These are phyloP conservation scores for Periconia sp. DNA, from an alignment of 2,329 filamentous ascomycete genomes.

Conservation along the genomic window DNA sequence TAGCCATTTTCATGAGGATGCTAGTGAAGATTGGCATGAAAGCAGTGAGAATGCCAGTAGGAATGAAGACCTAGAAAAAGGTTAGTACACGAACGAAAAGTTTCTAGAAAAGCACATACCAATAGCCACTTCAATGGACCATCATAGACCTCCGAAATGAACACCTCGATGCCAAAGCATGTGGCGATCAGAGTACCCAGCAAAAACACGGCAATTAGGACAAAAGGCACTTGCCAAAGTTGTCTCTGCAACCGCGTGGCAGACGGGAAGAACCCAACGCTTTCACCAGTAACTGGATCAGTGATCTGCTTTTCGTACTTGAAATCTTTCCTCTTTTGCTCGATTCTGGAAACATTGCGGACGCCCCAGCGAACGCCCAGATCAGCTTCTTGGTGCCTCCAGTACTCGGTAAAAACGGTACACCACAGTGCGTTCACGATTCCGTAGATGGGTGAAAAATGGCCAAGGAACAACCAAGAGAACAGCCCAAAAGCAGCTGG, in stretches of 20 bases:
- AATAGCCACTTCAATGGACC: slow-evolving; percentile 85
- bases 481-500: slow-evolving; percentile 76
- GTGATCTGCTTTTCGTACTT: slow-evolving; percentile 73
- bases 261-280: slow-evolving; percentile 72
- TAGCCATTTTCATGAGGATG: slow-evolving; percentile 75
- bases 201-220: slow-evolving; percentile 68
- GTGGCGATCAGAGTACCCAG: slow-evolving; percentile 81
- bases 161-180: slow-evolving; percentile 92
- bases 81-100: slow-evolving; percentile 1
- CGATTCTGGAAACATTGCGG: slow-evolving; percentile 78
- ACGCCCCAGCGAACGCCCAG: slow-evolving; percentile 87
- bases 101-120: slow-evolving; percentile 52
- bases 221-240: slow-evolving; percentile 82
- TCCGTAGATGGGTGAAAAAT: slow-evolving; percentile 81
- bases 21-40: slow-evolving; percentile 77
- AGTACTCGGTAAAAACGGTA: slow-evolving; percentile 88
- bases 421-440: slow-evolving; percentile 79
- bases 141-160: slow-evolving; percentile 90
- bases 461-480: slow-evolving; percentile 79
- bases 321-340: slow-evolving; percentile 77
- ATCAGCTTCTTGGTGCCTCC: slow-evolving; percentile 91
- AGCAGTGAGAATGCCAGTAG: slow-evolving; percentile 82
- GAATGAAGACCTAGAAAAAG: slow-evolving; percentile 70
- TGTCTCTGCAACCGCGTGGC: slow-evolving; percentile 76
- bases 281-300: slow-evolving; percentile 82